Evolutionary conservation across 805 yeast genomes (phyloP).

Genomic region (Ogataea nitratoaversa): DNA sequence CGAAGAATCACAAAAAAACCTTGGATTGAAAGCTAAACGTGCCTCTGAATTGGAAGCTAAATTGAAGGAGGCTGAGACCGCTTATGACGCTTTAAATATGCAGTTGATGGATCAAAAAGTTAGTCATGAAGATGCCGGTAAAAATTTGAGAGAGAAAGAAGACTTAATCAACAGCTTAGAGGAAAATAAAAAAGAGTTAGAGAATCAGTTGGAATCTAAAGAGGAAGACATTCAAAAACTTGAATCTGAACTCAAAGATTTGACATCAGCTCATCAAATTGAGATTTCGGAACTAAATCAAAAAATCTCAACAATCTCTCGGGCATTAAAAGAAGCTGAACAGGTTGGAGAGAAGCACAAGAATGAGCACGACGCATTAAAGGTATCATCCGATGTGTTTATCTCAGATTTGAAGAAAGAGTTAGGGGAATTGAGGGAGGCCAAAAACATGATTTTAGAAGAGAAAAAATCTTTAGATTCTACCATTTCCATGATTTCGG

Average conservation of each 20-base stretch:
- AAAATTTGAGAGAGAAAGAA: not conserved
- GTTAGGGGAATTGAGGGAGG: constrained; percentile 22
- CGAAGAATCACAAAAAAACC: not conserved
- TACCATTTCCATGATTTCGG: constrained; percentile 30
- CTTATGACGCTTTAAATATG: not conserved
- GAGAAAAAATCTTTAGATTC: constrained; percentile 32
- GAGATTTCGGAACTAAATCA: not conserved
- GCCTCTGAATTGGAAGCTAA: not conserved
- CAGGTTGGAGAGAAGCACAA: not conserved
- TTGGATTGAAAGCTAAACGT: too few relatives aligned
- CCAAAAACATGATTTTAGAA: constrained; percentile 23
- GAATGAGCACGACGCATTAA: not conserved
- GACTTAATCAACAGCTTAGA: not conserved
- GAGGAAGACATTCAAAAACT: not conserved
- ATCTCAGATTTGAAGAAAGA: constrained; percentile 26
- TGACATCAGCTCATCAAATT: not conserved
- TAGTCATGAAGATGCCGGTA: not conserved
- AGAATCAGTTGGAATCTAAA: not conserved
- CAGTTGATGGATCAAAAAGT: not conserved
- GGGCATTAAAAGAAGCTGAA: not conserved
- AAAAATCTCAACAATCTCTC: not conserved
- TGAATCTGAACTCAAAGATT: constrained; percentile 4
- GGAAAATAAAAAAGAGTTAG: not conserved
- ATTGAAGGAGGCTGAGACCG: not conserved
- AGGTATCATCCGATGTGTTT: constrained; percentile 16